Base-by-base conservation (phyloP, 2,329 filamentous ascomycete genomes). In the Fusarium anguioides region DNA sequence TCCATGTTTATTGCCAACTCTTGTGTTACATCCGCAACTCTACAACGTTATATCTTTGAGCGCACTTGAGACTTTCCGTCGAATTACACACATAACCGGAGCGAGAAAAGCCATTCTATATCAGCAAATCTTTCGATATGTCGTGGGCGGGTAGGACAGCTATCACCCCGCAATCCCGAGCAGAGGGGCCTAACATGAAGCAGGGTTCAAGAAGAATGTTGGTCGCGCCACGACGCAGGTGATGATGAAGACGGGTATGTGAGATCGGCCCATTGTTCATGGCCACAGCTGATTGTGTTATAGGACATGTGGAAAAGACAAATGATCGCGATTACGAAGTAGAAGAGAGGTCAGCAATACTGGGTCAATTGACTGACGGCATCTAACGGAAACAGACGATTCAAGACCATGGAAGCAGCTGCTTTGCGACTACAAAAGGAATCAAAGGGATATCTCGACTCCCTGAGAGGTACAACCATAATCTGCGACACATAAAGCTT, bases 251-350 rank as follows among this genome's bases (percentile, higher is more conserved):
- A 97, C 94, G 58, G 93, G 90, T 92, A 79, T 68, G 84, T 75
- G 33, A 15, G 24, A 15, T 11, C 10, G 27, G 20, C 26, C 18
- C 24, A 24, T 15, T 9, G 18, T 2, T 20, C 7, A 21, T 14
- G 29, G 15, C 24, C 6, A 18, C 20, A 29, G 46, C 69, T 75
- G 27, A 75, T 36, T 27, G 24, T 17, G 8, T 5, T 42, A 9
- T 72, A 89, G 93, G 96, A 62, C 96, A 98, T 83, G 96, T 99
- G 74, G 96, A 99, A 82, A 95, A 96, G 83, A 99, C 96, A 24
- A 97, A 95, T 79, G 96, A 99, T 82, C 93, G 96, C 72, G 96
- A 98, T 79, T 99, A 98, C 80, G 96, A 98, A 81, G 95, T 98
- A 51, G 96, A 99, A 80, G 93, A 97, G 81, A 89, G 92, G 91